Base-by-base conservation (phyloP, 371 early-diverging fungal genomes). In the Lichtheimia corymbifera region DNA sequence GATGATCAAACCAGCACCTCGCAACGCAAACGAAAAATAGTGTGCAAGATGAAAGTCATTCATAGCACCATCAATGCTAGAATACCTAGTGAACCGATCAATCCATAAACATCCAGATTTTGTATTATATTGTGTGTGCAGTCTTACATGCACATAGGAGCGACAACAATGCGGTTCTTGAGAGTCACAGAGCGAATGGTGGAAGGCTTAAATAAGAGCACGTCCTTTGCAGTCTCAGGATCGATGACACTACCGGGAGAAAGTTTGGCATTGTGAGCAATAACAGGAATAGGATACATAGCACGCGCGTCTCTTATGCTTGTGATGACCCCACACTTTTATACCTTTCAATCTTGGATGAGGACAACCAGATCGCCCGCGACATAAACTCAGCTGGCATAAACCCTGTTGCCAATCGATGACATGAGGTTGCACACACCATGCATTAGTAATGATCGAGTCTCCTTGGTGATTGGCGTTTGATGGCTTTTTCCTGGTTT, bases 161-260 rank as follows among this genome's bases (percentile, higher is more conserved):
- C 81, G 12, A 95, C 90, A 4, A 83, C 80, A 18, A 93, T 67
- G 15, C 95, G 78, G 78, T 95, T 96, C 63, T 86, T 83, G 42
- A 91, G 68, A 0, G 79, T 77, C 42, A 85, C 62, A 18, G 73
- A 72, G 50, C 87, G 82, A 52, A 91, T 56, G 9, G 64, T 80
- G 24, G 88, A 66, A 1, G 93, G 93, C 49, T 76, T 75, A 71
- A 92, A 93, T 9, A 91, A 72, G 55, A 50, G 41, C 42, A 61
- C 55, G 54, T 44, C 53, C 28, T 55, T 55, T 13, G 57, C 49
- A 13, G 55, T 43, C 17, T 64, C 62, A 9, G 55, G 30, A 28
- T 62, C 55, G 20, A 51, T 18, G 11, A 62, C 54, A 28, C 59
- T 58, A 17, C 59, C 71, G 5, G 66, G 47, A 17, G 63, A 55